Evolutionary conservation across 306 rosid species (phyloP), one percentile per base, ranked within the genome.

Genomic region (Sophora flavescens): DNA sequence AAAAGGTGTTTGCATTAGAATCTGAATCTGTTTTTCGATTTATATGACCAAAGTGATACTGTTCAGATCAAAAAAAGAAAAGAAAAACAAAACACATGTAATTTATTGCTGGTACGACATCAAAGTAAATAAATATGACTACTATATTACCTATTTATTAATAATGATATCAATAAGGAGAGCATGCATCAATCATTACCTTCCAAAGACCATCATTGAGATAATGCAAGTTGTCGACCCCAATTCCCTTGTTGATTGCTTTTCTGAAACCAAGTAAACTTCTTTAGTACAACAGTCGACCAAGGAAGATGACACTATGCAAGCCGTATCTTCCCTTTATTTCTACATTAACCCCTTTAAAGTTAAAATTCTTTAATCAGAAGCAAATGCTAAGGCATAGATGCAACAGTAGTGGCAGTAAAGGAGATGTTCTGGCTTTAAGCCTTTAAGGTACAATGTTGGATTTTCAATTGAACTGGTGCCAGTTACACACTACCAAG

Each of bases 191-290:
- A 57, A 64, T 17, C 42, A 41, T 36, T 92, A 95, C 98, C 98
- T 95, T 95, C 98, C 98, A 92, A 82, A 95, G 97, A 62, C 97
- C 98, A 54, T 95, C 98, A 70, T 95, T 95, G 72, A 95, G 97
- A 85, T 95, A 95, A 80, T 95, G 98, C 97, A 95, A 87, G 82
- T 92, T 95, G 90, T 95, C 98, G 56, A 95, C 93, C 39, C 97
- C 98, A 51, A 95, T 95, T 60, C 98, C 98, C 84, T 92, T 95
- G 91, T 95, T 95, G 82, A 85, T 89, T 68, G 89, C 54, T 81
- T 82, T 91, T 84, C 98, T 95, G 97, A 71, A 86, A 63, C 53
- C 70, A 54, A 60, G 50, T 78, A 33, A 78, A 82, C 41, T 41
- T 63, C 30, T 63, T 61, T 17, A 74, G 65, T 3, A 68, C 32